Percentiles rank a stretch among this genome's conserved stretches.
phyloP scores from a whole-genome alignment of 495 filamentous ascomycete genomes.

The Cercophora samala region DNA sequence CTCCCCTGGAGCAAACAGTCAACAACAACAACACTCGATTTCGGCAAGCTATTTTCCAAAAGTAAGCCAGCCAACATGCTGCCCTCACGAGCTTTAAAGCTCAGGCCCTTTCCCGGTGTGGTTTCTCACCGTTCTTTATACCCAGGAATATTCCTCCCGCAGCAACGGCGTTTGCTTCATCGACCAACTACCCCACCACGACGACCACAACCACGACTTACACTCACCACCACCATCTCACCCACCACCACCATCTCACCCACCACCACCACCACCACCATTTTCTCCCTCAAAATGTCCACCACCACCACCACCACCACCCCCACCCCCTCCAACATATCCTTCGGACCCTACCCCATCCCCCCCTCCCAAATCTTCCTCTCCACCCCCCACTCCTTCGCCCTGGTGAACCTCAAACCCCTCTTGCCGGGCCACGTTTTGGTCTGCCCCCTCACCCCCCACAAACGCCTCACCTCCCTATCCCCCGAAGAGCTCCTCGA shows the following conservation, averaged over 20 bases:
- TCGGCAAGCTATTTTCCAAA: background rate
- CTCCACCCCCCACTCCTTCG: conserved; percentile 71
- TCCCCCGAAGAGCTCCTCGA: conserved; percentile 70
- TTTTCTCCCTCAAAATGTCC: conserved; percentile 9
- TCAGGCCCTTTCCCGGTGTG: background rate
- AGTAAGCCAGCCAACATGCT: background rate
- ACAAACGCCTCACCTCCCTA: conserved; percentile 73
- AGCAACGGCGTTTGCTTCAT: background rate
- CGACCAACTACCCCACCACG: background rate
- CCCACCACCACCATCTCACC: background rate
- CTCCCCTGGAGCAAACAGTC: too few species aligned
- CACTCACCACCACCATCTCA: background rate
- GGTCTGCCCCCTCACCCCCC: conserved; percentile 61
- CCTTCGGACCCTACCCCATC: conserved; percentile 63
- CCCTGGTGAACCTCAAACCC: conserved; percentile 91
- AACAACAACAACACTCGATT: background rate
- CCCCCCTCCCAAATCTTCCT: conserved; percentile 70
- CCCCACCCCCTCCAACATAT: conserved; percentile 10
- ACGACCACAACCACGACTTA: background rate
- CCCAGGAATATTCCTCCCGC: background rate
- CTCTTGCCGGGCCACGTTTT: conserved; percentile 92
- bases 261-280: background rate
- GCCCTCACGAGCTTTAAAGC: background rate
- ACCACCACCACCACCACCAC: conserved; percentile 6
- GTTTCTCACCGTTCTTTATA: background rate